phyloP scores from a whole-genome alignment of 495 filamentous ascomycete species.

The Antarctomyces pellizariae region DNA sequence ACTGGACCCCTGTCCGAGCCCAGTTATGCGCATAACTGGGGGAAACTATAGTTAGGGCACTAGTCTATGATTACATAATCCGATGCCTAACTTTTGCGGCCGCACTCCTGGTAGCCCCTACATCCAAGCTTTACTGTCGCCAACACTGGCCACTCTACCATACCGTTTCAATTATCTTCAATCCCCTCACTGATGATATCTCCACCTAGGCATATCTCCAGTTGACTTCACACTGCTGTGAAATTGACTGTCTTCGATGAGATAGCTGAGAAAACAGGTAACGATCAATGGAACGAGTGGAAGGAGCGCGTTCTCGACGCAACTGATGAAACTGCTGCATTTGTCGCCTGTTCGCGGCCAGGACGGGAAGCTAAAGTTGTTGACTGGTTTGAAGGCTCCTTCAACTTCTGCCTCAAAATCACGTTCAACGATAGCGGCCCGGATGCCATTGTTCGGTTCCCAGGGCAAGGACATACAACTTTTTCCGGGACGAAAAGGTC shows the following conservation, averaged over 20 bases:
- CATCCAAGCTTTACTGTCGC: too few species aligned
- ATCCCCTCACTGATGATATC: too few species aligned
- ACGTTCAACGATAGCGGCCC: constrained; percentile 13
- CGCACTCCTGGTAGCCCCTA: too few species aligned
- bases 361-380: constrained; percentile 11
- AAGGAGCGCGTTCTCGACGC: constrained; percentile 7
- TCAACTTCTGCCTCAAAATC: constrained; percentile 15
- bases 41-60: too few species aligned
- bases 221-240: too few species aligned
- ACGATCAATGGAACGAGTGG: constrained; percentile 11
- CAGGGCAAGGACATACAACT: constrained; percentile 14
- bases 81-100: too few species aligned
- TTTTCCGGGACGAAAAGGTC: constrained; percentile 21
- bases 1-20: too few species aligned
- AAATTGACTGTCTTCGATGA: constrained; percentile 9
- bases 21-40: too few species aligned
- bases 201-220: too few species aligned
- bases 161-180: too few species aligned
- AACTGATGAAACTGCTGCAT: constrained; percentile 11
- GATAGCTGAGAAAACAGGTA: constrained; percentile 8
- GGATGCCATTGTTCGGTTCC: constrained; percentile 16
- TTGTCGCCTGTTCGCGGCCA: constrained; percentile 13
- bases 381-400: constrained; percentile 14
- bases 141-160: too few species aligned
- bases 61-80: too few species aligned